Conservation (phyloP, 345 rosid species). For the Aethionema arabicum region DNA sequence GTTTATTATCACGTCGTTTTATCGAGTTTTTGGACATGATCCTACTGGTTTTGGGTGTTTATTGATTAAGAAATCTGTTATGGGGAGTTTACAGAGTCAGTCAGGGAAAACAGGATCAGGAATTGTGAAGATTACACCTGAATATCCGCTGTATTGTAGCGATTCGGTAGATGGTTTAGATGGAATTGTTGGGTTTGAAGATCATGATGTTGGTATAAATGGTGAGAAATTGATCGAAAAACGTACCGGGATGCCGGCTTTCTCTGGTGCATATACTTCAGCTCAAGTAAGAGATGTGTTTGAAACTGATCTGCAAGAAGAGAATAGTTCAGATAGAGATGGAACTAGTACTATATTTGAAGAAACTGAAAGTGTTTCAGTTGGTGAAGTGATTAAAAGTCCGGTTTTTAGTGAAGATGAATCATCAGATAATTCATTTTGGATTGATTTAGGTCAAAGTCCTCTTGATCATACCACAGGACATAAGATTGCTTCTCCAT, state of each 20-base stretch:
- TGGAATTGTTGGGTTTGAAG: slow-evolving; percentile 50
- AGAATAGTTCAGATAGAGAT: slow-evolving; percentile 85
- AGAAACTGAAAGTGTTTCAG: slow-evolving; percentile 84
- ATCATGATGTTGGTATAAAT: slow-evolving; percentile 53
- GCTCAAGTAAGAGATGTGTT: slow-evolving; percentile 91
- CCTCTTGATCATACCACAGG: slow-evolving; percentile 59
- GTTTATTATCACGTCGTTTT: slow-evolving; percentile 91
- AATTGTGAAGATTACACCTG: slow-evolving; percentile 93
- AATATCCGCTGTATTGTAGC: slow-evolving; percentile 81
- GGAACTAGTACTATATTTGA: slow-evolving; percentile 86
- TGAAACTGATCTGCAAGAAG: slow-evolving; percentile 79
- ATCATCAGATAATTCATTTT: slow-evolving; percentile 86
- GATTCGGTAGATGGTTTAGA: slow-evolving; percentile 88
- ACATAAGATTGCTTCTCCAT: slow-evolving; percentile 65
- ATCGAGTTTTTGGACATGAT: slow-evolving; percentile 87
- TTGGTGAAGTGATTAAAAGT: slow-evolving; percentile 95
- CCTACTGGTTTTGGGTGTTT: slow-evolving; percentile 98
- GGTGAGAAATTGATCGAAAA: slow-evolving; percentile 53
- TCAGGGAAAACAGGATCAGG: slow-evolving; percentile 94
- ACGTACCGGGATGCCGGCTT: slow-evolving; percentile 75
- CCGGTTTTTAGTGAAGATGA: slow-evolving; percentile 95
- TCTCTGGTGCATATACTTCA: slow-evolving; percentile 86
- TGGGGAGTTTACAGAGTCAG: slow-evolving; percentile 84
- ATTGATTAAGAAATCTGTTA: slow-evolving; percentile 89
- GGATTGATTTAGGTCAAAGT: slow-evolving; percentile 98